Percentiles rank a stretch among this genome's conserved stretches.
Evolutionary conservation across 805 yeast species (phyloP).

Genomic region (Pichia ethanolica): DNA sequence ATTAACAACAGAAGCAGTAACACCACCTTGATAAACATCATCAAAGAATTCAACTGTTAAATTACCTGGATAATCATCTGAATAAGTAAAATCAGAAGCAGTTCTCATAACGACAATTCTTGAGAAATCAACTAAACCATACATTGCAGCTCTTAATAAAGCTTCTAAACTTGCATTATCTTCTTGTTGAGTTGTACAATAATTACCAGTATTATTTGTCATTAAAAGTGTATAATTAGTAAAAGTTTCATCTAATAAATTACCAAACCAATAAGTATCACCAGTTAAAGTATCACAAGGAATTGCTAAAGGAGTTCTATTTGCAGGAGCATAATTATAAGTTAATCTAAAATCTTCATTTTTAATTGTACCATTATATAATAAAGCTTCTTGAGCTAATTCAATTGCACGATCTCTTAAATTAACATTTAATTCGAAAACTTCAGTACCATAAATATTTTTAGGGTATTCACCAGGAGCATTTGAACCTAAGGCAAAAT

Average conservation of each 20-base stretch:
- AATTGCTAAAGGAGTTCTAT: conserved; percentile 36
- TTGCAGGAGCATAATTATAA: conserved; percentile 46
- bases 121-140: conserved; percentile 48
- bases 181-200: conserved; percentile 60
- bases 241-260: conserved; percentile 42
- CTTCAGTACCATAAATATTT: conserved; percentile 55
- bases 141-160: conserved; percentile 43
- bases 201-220: conserved; percentile 52
- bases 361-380: conserved; percentile 38
- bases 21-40: conserved; percentile 45
- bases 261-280: conserved; percentile 55
- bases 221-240: conserved; percentile 38
- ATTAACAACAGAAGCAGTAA: conserved; percentile 40
- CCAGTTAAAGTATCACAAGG: conserved; percentile 56
- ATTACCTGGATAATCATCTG: conserved; percentile 24
- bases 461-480: conserved; percentile 44
- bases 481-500: conserved; percentile 47
- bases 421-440: conserved; percentile 52
- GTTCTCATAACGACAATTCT: conserved; percentile 56
- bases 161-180: conserved; percentile 61
- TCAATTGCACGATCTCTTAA: conserved; percentile 51
- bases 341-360: conserved; percentile 40
- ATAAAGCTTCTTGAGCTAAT: conserved; percentile 38
- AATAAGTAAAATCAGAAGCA: conserved; percentile 52
- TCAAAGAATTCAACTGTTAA: conserved; percentile 45